phyloP scores from a whole-genome alignment of 148 eudicot species.

The Cornus kousa region DNA sequence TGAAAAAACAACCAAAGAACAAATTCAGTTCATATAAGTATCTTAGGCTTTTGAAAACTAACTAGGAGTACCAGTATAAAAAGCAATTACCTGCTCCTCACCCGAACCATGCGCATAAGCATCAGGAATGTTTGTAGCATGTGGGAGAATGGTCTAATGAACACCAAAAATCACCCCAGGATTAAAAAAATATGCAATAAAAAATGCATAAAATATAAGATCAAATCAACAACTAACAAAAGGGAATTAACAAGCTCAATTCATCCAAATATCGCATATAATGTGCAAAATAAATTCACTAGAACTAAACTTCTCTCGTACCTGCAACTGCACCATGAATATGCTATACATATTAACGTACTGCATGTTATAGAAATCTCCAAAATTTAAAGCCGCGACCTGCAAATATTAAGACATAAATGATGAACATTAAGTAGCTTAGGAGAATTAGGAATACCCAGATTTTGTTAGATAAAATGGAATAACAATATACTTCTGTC shows the following conservation, averaged over 20 bases:
- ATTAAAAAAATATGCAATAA: background rate
- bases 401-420: constrained; percentile 26
- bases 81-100: constrained; percentile 78
- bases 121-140: constrained; percentile 65
- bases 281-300: background rate
- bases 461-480: background rate
- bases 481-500: constrained; percentile 61
- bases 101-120: constrained; percentile 79
- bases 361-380: constrained; percentile 80
- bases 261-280: background rate
- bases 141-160: constrained; percentile 65
- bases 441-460: background rate
- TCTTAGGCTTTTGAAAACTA: background rate
- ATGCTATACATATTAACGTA: constrained; percentile 75
- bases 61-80: background rate
- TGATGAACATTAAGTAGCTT: background rate
- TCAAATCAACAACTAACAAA: background rate
- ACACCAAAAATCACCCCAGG: constrained; percentile 4
- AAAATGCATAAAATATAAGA: background rate
- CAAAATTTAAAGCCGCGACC: constrained; percentile 90
- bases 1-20: constrained; percentile 25
- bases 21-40: background rate
- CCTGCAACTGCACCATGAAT: constrained; percentile 93
- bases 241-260: background rate
- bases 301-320: constrained; percentile 13